Percentiles rank a stretch among this genome's conserved stretches.
Evolutionary conservation across 768 basidiomycete genomes (phyloP).

Genomic region (Lactarius vividus): DNA sequence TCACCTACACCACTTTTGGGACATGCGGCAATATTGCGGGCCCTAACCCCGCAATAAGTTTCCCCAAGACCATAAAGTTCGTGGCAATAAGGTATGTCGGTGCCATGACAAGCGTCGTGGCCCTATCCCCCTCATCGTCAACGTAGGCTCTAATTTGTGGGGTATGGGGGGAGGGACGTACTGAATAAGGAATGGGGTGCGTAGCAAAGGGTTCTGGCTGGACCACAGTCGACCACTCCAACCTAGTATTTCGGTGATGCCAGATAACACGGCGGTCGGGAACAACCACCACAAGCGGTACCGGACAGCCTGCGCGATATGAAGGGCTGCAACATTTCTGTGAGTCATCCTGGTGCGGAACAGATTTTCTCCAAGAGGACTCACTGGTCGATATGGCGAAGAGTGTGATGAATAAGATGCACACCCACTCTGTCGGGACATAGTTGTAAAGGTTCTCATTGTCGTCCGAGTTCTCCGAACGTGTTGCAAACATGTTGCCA

Average conservation of each 20-base stretch:
- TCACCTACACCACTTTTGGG: slow-evolving; percentile 16
- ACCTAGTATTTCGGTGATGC: slow-evolving; percentile 38
- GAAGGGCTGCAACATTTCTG: slow-evolving; percentile 25
- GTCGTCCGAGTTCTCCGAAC: background rate
- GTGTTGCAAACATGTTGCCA: background rate
- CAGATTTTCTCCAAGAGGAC: background rate
- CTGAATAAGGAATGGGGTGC: slow-evolving; percentile 43
- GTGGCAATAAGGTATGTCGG: slow-evolving; percentile 28
- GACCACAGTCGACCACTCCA: slow-evolving; percentile 41
- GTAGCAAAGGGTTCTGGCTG: slow-evolving; percentile 28
- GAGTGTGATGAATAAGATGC: slow-evolving; percentile 6
- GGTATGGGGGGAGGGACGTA: slow-evolving; percentile 21
- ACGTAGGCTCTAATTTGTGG: background rate
- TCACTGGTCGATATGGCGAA: slow-evolving; percentile 9
- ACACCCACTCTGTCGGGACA: slow-evolving; percentile 21
- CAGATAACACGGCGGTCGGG: slow-evolving; percentile 35
- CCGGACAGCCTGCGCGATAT: slow-evolving; percentile 32
- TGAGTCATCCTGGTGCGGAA: background rate
- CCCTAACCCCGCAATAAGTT: slow-evolving; percentile 25
- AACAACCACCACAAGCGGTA: slow-evolving; percentile 39
- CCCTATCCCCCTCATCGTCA: slow-evolving; percentile 26
- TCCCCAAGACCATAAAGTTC: slow-evolving; percentile 28
- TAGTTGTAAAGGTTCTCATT: slow-evolving; percentile 8
- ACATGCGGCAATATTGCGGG: slow-evolving; percentile 29
- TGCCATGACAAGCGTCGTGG: slow-evolving; percentile 34